Conservation (phyloP, 169 alveolate species). For the Plasmodium reichenowi region DNA sequence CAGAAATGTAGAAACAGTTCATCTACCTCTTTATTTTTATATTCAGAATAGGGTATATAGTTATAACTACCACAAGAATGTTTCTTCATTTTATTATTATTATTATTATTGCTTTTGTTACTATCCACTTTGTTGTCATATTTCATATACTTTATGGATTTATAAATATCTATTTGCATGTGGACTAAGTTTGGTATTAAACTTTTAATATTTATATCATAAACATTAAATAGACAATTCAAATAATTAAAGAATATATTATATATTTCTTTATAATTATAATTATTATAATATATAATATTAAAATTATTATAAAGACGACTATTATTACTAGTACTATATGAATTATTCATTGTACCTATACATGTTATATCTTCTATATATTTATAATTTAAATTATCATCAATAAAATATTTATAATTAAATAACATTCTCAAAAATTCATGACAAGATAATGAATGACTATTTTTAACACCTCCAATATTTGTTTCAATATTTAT, state of each 20-base stretch:
- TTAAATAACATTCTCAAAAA: slow-evolving; percentile 60
- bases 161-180: slow-evolving; percentile 68
- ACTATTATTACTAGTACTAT: slow-evolving; percentile 8
- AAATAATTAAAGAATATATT: slow-evolving; percentile 38
- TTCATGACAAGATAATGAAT: slow-evolving; percentile 63
- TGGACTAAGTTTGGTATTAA: slow-evolving; percentile 9
- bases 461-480: slow-evolving; percentile 21
- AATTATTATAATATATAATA: slow-evolving; percentile 63
- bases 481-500: slow-evolving; percentile 66
- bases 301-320: slow-evolving; percentile 60
- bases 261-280: slow-evolving; percentile 58
- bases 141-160: slow-evolving; percentile 33
- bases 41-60: neutral
- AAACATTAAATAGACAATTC: slow-evolving; percentile 32
- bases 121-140: neutral
- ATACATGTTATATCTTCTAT: slow-evolving; percentile 61
- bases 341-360: slow-evolving; percentile 72
- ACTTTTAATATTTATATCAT: slow-evolving; percentile 69
- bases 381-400: slow-evolving; percentile 27
- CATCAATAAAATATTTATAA: slow-evolving; percentile 66
- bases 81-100: too few species aligned
- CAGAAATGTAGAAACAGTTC: slow-evolving; percentile 45
- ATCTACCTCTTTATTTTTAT: neutral
- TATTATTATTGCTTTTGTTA: too few species aligned
- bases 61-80: too few species aligned